Evolutionary conservation across 345 rosid species (phyloP).

Genomic region (Euphorbia peplus): DNA sequence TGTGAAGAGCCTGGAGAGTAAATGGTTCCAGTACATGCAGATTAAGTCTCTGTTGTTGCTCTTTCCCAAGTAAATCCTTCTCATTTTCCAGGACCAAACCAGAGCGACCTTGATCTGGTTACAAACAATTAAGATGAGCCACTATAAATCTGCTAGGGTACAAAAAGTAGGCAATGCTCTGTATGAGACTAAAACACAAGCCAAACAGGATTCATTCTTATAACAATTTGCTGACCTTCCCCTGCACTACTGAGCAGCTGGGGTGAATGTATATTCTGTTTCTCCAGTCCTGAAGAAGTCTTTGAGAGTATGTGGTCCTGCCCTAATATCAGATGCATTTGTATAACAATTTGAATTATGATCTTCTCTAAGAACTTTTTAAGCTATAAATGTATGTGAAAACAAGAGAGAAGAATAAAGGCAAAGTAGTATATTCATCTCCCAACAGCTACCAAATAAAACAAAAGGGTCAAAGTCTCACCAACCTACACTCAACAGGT

Average conservation of each 20-base stretch:
- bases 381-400: not conserved
- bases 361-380: not conserved
- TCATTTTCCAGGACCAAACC: constrained; percentile 25
- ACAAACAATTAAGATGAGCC: constrained; percentile 15
- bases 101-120: constrained; percentile 32
- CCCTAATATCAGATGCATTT: constrained; percentile 26
- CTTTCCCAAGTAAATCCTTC: constrained; percentile 30
- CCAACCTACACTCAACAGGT: constrained; percentile 8
- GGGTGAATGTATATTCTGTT: constrained; percentile 23
- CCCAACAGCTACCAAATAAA: constrained; percentile 15
- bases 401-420: constrained; percentile 3
- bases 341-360: constrained; percentile 9
- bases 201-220: constrained; percentile 2
- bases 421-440: constrained; percentile 13
- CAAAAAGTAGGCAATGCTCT: not conserved
- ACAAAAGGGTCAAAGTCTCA: constrained; percentile 2
- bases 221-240: constrained; percentile 31
- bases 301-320: constrained; percentile 40
- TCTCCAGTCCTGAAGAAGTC: constrained; percentile 26
- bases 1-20: constrained; percentile 54
- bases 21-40: constrained; percentile 49
- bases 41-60: constrained; percentile 24
- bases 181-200: not conserved
- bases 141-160: constrained; percentile 15
- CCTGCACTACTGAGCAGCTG: constrained; percentile 19